Evolutionary conservation across 495 filamentous ascomycete genomes (phyloP), one percentile per base, ranked within the genome.

Genomic region (Penicillium canariense): DNA sequence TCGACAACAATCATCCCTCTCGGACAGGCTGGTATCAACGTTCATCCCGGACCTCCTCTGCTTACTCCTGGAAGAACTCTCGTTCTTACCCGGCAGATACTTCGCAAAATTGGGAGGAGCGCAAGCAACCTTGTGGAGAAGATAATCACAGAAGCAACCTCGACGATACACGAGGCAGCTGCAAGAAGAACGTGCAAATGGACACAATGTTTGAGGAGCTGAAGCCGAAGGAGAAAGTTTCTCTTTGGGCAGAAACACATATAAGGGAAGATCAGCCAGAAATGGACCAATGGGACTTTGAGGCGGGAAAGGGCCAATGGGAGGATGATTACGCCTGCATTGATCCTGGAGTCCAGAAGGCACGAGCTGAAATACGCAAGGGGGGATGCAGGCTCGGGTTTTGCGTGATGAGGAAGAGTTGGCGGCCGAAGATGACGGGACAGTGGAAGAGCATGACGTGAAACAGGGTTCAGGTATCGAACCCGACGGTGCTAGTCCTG

Each of bases 341-440:
- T 25, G 20, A 38, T 34, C 7, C 12, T 11, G 55, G 57, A 48
- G 22, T 46, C n/a, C 18, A 56, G 25, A 52, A 57, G 28, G 58
- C 45, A 20, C 48, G 54, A 51, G 35, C 50, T 55, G 28, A 55
- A 23, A 23, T 36, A 17, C 30, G 15, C 39, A 43, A 32, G 31
- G 3, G 45, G 39, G 35, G 42, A 61, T 49, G 57, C 42, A 43
- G 27, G 60, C 43, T 44, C 48, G 54, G 12, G 43, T 58, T 35
- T 44, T 48, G 10, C 46, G 54, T 26, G 59, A 68, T 17, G 55
- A 48, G 32, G 50, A 55, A 2, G 28, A 42, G 18, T 22, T 7
- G 28, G 25, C 9, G 25, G 15, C 4, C 14, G 27, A 38, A 23
- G 14, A 11, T 23, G 7, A 23, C 18, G 6, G 25, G 4, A 5